These are phyloP conservation scores for Plantago major DNA, from an alignment of 257 asterid genomes.

Conservation along the genomic window DNA sequence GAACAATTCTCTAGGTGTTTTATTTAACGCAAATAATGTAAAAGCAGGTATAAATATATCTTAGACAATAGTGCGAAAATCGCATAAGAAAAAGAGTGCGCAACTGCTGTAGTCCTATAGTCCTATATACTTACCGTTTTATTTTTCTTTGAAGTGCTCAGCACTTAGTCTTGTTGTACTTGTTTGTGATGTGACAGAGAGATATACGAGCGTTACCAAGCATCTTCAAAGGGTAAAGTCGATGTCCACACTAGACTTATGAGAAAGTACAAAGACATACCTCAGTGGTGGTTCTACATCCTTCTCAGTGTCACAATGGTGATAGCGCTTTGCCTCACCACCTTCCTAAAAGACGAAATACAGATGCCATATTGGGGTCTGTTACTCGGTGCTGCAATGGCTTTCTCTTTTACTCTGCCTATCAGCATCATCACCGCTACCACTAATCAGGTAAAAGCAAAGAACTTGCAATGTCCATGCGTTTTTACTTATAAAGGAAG, in stretches of 20 bases:
- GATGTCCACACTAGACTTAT: conserved; percentile 52
- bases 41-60: no score
- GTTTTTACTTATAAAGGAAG: not conserved
- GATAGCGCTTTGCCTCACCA: conserved; percentile 25
- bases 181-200: conserved; percentile 34
- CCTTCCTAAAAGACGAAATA: conserved; percentile 23
- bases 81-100: no score
- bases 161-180: no score
- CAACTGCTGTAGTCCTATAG: no score
- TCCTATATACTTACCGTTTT: no score
- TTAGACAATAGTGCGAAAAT: no score
- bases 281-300: conserved; percentile 49
- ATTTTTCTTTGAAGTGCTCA: no score
- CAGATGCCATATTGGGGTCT: conserved; percentile 71
- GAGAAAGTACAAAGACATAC: conserved; percentile 43
- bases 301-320: conserved; percentile 34
- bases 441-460: conserved; percentile 44
- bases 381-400: conserved; percentile 39
- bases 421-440: conserved; percentile 52
- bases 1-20: no score
- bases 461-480: not conserved
- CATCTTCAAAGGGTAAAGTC: conserved; percentile 22
- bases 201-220: conserved; percentile 46
- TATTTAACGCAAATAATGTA: no score
- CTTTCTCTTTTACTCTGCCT: conserved; percentile 50